phyloP scores from a whole-genome alignment of 495 filamentous ascomycete genomes.

The Darksidea phi region DNA sequence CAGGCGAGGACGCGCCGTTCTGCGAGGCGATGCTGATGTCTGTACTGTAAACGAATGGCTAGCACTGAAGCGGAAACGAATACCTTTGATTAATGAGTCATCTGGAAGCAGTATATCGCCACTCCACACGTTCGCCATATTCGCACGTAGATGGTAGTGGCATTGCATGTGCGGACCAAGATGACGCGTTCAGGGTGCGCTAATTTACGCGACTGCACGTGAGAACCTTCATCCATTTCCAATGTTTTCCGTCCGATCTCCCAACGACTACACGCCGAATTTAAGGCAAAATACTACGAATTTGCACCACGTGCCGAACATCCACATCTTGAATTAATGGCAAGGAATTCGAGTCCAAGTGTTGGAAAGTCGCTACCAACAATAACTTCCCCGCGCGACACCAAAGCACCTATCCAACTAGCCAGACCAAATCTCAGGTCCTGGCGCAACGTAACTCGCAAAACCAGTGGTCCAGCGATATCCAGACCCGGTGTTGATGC shows the following conservation, averaged over 20 bases:
- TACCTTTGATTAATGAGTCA: slow-evolving; percentile 15
- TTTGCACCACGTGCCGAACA: too few relatives aligned
- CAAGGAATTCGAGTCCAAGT: too few relatives aligned
- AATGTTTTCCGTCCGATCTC: not conserved
- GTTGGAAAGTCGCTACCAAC: too few relatives aligned
- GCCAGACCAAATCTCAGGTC: too few relatives aligned
- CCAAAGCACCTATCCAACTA: too few relatives aligned
- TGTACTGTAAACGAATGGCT: not conserved
- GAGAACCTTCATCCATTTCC: not conserved
- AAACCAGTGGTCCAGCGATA: too few relatives aligned
- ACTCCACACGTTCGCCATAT: slow-evolving; percentile 29
- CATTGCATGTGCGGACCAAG: not conserved
- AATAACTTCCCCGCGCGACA: too few relatives aligned
- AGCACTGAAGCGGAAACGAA: not conserved
- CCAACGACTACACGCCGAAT: not conserved
- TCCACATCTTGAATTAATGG: too few relatives aligned
- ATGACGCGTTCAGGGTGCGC: slow-evolving; percentile 1
- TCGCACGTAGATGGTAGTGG: not conserved
- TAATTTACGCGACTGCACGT: slow-evolving; percentile 1
- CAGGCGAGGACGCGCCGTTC: slow-evolving; percentile 7
- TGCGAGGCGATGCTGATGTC: slow-evolving; percentile 22
- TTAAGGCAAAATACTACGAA: too few relatives aligned
- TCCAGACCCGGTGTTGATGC: too few relatives aligned
- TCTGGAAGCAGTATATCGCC: slow-evolving; percentile 23
- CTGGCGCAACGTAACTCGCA: not conserved